Evolutionary conservation across 2,329 filamentous ascomycete species (phyloP), one percentile per base, ranked within the genome.

Genomic region (Clathrospora elynae): DNA sequence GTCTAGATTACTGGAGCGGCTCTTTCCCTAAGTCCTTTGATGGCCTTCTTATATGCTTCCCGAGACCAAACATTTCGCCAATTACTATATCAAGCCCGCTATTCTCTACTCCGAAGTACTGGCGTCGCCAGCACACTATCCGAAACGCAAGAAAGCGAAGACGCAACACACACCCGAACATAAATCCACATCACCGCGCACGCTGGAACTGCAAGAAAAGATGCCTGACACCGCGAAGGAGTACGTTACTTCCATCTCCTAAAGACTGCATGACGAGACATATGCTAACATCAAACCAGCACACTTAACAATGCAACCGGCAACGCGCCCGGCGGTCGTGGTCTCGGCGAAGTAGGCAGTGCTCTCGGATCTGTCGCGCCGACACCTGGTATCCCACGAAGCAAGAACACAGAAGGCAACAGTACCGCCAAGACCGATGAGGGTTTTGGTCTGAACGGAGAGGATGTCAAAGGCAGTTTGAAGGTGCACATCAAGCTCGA

Each of bases 401-500:
- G 20, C 12, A 19, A 35, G n/a, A 11, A 19, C 13, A 31, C n/a
- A 35, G 29, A 31, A 42, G 10, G 29, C 14, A 35, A 35, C 28
- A 29, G 31, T 24, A 23, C 31, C 6, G 35, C 35, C 7, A 49
- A 28, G n/a, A 31, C 44, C 6, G 33, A 41, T 0, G 49, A 46
- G 20, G 56, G 54, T 6, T 59, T 59, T 19, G 56, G 56, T 7
- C 29, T 56, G 2, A 51, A 58, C 7, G 30, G 25, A 20, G 56
- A 53, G 25, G 56, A 59, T n/a, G 56, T 59, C 12, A 56, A 58
- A 25, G 56, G 56, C 6, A 59, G 54, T 17, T 31, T 59, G 42
- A 59, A 58, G 35, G 43, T 58, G 7, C 54, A 58, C 17, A 57
- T 57, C 38, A 59, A 56, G 41, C 23, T 59, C n/a, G 53, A 59